These are phyloP conservation scores for Melanogaster broomeanus DNA, from an alignment of 768 basidiomycete genomes.

Conservation along the genomic window DNA sequence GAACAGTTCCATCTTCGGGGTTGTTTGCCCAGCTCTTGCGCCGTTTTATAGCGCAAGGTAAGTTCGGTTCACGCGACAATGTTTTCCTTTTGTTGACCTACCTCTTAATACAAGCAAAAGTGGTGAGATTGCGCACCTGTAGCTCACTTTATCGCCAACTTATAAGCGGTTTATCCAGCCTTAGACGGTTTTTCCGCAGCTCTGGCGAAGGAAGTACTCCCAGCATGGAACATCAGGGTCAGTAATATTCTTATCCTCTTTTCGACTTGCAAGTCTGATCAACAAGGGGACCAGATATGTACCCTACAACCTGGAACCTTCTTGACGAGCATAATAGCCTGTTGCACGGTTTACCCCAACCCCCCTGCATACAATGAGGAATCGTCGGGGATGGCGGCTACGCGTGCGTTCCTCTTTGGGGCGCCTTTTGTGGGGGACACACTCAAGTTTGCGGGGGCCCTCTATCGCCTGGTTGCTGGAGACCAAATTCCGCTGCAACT, in stretches of 20 bases:
- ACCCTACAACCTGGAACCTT: slow-evolving; percentile 20
- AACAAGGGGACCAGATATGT: slow-evolving; percentile 13
- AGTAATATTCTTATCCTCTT: neutral
- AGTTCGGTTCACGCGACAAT: neutral
- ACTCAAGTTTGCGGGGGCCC: slow-evolving; percentile 5
- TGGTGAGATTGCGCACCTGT: slow-evolving; percentile 4
- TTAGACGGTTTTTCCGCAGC: slow-evolving; percentile 37
- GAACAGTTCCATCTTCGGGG: slow-evolving; percentile 32
- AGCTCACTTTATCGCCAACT: neutral
- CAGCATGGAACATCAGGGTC: slow-evolving; percentile 42
- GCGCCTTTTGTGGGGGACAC: slow-evolving; percentile 10
- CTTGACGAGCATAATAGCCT: neutral
- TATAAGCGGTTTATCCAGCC: slow-evolving; percentile 16
- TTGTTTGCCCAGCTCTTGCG: slow-evolving; percentile 13
- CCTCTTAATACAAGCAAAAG: slow-evolving; percentile 12
- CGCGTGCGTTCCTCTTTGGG: neutral
- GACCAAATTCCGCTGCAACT: slow-evolving; percentile 12
- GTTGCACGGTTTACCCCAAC: slow-evolving; percentile 3
- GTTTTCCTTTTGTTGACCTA: slow-evolving; percentile 8
- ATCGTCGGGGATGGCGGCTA: neutral
- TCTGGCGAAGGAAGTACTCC: slow-evolving; percentile 37
- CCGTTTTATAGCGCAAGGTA: slow-evolving; percentile 23
- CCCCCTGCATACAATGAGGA: slow-evolving; percentile 7
- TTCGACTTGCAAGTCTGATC: neutral
- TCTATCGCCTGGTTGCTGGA: slow-evolving; percentile 6